These are phyloP conservation scores for Endoconidiophora laricicola DNA, from an alignment of 2,329 filamentous ascomycete genomes.

Conservation along the genomic window DNA sequence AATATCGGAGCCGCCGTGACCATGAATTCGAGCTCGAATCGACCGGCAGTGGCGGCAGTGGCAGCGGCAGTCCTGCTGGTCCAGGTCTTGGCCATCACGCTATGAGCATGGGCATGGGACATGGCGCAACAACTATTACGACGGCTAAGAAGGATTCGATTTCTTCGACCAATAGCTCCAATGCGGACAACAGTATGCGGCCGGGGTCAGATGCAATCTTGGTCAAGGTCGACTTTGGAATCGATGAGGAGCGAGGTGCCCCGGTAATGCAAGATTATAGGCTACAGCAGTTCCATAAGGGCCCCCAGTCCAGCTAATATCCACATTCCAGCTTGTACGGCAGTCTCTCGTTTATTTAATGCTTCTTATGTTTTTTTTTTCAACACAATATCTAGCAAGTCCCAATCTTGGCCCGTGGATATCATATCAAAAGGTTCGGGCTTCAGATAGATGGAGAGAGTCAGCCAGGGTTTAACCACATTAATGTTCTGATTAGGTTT, in stretches of 20 bases:
- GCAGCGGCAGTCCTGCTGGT: conserved; percentile 1
- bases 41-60: conserved; percentile 7
- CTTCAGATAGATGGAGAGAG: too few relatives aligned
- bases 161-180: conserved; percentile 15
- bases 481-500: too few relatives aligned
- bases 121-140: conserved; percentile 8
- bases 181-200: conserved; percentile 1
- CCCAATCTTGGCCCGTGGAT: too few relatives aligned
- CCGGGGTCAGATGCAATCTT: conserved; percentile 19
- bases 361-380: too few relatives aligned
- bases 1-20: conserved; percentile 5
- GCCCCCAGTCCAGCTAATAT: neutral
- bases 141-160: conserved; percentile 14
- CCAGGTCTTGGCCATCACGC: neutral
- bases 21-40: conserved; percentile 10
- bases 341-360: too few relatives aligned
- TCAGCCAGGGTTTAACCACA: too few relatives aligned
- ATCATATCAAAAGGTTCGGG: too few relatives aligned
- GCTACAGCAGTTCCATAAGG: conserved; percentile 7
- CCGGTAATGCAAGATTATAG: conserved; percentile 9
- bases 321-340: too few relatives aligned
- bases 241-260: conserved; percentile 17
- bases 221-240: conserved; percentile 23
- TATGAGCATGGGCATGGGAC: neutral
- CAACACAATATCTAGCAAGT: too few relatives aligned